Percentiles rank a stretch among this genome's conserved stretches.
Conservation (phyloP, 202 grass and related monocot genomes). For the Setaria italica region DNA sequence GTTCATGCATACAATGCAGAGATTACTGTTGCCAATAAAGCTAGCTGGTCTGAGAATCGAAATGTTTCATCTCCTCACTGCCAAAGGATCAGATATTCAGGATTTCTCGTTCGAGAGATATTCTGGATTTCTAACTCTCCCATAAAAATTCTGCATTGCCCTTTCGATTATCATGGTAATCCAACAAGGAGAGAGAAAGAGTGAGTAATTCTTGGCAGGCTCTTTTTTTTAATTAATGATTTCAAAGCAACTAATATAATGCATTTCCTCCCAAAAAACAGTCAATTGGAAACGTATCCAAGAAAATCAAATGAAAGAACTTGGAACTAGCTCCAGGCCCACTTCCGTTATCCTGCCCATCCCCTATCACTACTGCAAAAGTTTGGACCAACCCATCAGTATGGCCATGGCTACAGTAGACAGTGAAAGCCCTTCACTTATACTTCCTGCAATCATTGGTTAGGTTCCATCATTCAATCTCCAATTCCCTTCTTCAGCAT, state of each 20-base stretch:
- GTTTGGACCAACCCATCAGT: constrained; percentile 28
- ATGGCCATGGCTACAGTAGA: constrained; percentile 15
- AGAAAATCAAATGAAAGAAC: constrained; percentile 2
- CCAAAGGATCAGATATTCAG: constrained; percentile 8
- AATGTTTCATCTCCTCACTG: not conserved
- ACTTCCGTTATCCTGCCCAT: not conserved
- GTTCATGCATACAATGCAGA: not conserved
- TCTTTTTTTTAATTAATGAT: constrained; percentile 1
- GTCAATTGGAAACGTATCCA: not conserved
- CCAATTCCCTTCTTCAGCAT: not conserved
- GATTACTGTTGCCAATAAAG: not conserved
- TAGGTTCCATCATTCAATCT: constrained; percentile 32
- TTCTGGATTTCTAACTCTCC: not conserved
- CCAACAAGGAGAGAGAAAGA: not conserved
- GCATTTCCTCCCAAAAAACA: not conserved
- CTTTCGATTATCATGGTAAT: not conserved
- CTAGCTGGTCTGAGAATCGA: not conserved
- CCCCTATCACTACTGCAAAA: constrained; percentile 12
- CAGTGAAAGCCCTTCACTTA: not conserved
- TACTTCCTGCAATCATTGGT: constrained; percentile 32
- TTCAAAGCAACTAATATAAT: not conserved
- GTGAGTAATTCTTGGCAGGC: not conserved
- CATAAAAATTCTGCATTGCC: not conserved
- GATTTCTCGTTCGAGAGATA: not conserved
- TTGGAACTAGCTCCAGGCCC: constrained; percentile 11